A percentile compares a stretch with the other conserved stretches of the same genome.
Evolutionary conservation across 176 grass and related monocot species (phyloP).

Genomic region (Carex pumila): DNA sequence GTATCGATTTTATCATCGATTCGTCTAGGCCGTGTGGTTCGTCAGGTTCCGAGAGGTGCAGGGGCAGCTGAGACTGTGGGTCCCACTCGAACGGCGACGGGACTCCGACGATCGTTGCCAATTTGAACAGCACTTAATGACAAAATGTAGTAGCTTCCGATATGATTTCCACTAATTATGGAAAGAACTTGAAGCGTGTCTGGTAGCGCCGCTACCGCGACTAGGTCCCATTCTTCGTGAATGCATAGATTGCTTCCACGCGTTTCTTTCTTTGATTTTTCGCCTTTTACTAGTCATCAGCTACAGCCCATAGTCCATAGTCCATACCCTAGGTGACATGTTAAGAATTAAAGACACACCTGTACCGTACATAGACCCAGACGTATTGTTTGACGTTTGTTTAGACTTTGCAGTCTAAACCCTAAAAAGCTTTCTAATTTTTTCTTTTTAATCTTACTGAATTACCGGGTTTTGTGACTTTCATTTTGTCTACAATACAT

Average conservation of each 20-base stretch:
- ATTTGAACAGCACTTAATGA: constrained; percentile 67
- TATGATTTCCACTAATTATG: no score
- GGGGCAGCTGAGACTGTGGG: background rate
- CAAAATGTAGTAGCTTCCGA: constrained; percentile 76
- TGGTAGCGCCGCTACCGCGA: background rate
- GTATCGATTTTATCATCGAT: constrained; percentile 37
- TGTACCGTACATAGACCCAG: no score
- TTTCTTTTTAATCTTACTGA: background rate
- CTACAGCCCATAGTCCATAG: no score
- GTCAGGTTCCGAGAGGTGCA: background rate
- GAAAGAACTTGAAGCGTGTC: no score
- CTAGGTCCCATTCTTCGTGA: background rate
- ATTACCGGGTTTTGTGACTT: background rate
- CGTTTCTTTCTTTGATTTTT: no score
- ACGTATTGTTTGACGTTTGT: background rate
- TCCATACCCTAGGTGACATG: background rate
- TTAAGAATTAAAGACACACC: background rate
- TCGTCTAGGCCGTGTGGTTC: constrained; percentile 42
- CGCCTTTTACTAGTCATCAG: no score
- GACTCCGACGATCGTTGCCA: constrained; percentile 23
- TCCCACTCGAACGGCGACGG: background rate
- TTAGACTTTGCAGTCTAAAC: background rate
- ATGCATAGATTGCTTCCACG: background rate
- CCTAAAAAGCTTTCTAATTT: background rate
- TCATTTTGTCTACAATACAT: background rate